A percentile compares a stretch with the other conserved stretches of the same genome.
Evolutionary conservation across 345 rosid species (phyloP).

Genomic region (Raphanus raphanistrum): DNA sequence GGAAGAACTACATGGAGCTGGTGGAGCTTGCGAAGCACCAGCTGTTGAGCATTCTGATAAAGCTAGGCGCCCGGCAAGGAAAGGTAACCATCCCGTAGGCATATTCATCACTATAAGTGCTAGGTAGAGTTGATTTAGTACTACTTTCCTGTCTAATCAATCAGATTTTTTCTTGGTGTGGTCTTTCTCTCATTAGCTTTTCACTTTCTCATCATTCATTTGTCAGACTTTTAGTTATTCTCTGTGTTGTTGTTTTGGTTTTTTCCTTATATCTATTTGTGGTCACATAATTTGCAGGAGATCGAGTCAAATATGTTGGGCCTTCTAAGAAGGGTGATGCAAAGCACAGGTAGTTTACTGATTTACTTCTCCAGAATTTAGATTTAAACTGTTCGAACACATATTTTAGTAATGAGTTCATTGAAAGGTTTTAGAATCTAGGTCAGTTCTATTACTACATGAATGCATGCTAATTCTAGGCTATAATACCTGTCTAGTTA

Average conservation of each 20-base stretch:
- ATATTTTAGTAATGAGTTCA: background rate
- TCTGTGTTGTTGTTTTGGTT: slow-evolving; percentile 16
- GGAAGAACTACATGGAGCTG: slow-evolving; percentile 59
- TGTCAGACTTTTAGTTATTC: slow-evolving; percentile 9
- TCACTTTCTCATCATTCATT: slow-evolving; percentile 12
- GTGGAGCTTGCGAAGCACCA: slow-evolving; percentile 54
- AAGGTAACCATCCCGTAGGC: slow-evolving; percentile 51
- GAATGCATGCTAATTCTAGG: background rate
- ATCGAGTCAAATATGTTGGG: slow-evolving; percentile 86
- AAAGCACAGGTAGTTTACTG: slow-evolving; percentile 61
- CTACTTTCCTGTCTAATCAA: background rate
- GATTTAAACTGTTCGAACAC: background rate
- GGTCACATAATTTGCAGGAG: slow-evolving; percentile 52
- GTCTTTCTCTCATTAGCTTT: slow-evolving; percentile 13
- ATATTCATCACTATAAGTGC: slow-evolving; percentile 14
- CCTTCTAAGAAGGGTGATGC: slow-evolving; percentile 51
- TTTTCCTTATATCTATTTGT: slow-evolving; percentile 1
- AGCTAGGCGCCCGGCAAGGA: slow-evolving; percentile 58
- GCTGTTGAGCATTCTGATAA: slow-evolving; percentile 53
- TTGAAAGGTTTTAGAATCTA: background rate
- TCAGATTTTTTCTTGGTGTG: slow-evolving; percentile 11
- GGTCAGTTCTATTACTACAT: background rate
- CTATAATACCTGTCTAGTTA: background rate
- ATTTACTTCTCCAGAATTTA: background rate
- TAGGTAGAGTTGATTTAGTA: slow-evolving; percentile 4